These are phyloP conservation scores for Punica granatum DNA, from an alignment of 345 rosid species.

Conservation along the genomic window DNA sequence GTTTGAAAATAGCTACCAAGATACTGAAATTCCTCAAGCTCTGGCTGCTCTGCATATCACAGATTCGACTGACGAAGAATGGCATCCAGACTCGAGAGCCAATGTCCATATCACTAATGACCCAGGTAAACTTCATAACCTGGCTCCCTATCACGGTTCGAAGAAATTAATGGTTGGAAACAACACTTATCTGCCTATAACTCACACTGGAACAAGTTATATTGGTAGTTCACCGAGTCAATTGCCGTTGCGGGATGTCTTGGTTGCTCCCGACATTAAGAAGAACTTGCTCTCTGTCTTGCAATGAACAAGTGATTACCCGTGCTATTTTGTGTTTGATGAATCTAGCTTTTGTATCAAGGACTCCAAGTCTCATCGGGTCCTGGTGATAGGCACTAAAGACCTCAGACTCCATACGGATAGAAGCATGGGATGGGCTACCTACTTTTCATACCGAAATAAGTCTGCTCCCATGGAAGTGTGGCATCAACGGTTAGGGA, in stretches of 20 bases:
- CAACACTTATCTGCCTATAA: not conserved
- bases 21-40: not conserved
- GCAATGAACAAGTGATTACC: not conserved
- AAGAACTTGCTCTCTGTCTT: not conserved
- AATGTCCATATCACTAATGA: not conserved
- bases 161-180: not conserved
- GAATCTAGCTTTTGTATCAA: not conserved
- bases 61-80: not conserved
- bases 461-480: not conserved
- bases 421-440: not conserved
- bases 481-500: not conserved
- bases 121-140: not conserved
- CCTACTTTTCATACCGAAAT: not conserved
- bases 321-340: slow-evolving; percentile 3
- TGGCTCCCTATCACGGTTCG: not conserved
- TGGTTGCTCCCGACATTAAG: slow-evolving; percentile 1
- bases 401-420: not conserved
- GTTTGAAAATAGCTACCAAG: not conserved
- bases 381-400: not conserved
- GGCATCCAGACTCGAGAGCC: not conserved
- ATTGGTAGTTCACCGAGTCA: not conserved
- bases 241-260: not conserved
- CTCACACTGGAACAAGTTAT: not conserved
- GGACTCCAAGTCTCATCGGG: not conserved
- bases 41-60: not conserved